Percentiles rank a stretch among this genome's conserved stretches.
These are phyloP conservation scores for Pyrus bretschneideri DNA, from an alignment of 306 rosid genomes.

Conservation along the genomic window DNA sequence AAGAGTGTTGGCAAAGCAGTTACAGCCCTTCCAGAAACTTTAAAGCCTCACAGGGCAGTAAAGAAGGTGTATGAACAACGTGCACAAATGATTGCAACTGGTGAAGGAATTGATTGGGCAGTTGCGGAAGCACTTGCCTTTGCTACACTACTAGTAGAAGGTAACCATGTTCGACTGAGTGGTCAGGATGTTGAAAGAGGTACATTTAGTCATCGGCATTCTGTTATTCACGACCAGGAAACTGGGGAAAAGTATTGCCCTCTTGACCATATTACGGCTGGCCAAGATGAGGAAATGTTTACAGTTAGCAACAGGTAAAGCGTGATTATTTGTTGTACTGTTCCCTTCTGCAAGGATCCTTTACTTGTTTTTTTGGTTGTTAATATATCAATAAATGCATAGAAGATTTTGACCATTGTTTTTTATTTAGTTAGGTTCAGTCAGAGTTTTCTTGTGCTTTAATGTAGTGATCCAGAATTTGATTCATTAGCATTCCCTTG, in stretches of 20 bases:
- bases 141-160: conserved; percentile 87
- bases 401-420: not conserved
- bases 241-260: conserved; percentile 83
- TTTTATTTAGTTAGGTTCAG: not conserved
- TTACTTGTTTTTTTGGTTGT: not conserved
- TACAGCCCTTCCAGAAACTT: conserved; percentile 64
- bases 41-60: conserved; percentile 86
- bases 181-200: conserved; percentile 99
- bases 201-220: conserved; percentile 95
- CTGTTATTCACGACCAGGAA: conserved; percentile 87
- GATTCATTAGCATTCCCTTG: not conserved
- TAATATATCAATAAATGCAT: not conserved
- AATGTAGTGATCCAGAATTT: not conserved
- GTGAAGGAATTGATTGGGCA: conserved; percentile 97
- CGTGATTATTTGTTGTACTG: not conserved
- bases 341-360: not conserved
- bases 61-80: conserved; percentile 83
- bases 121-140: conserved; percentile 92
- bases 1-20: conserved; percentile 91
- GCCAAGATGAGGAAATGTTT: conserved; percentile 87
- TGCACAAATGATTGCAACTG: conserved; percentile 87
- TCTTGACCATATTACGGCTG: conserved; percentile 71
- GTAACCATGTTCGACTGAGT: conserved; percentile 89
- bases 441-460: not conserved
- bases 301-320: conserved; percentile 97